phyloP scores from a whole-genome alignment of 2,329 filamentous ascomycete species.

The Stachybotrys chartarum region DNA sequence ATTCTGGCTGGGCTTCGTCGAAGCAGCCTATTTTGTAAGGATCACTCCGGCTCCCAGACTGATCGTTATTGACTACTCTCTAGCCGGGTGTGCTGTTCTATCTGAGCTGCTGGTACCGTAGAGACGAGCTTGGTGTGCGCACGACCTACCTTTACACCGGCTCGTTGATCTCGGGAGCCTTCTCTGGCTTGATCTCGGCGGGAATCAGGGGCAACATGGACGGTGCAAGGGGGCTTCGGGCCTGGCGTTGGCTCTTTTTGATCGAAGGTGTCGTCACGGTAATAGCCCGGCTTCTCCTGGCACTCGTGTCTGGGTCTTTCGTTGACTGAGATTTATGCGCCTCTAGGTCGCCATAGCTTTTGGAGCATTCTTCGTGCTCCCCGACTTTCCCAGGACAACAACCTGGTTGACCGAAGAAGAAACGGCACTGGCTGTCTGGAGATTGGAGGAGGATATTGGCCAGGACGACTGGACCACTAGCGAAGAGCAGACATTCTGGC shows the following conservation, averaged over 20 bases:
- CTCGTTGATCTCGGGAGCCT: constrained; percentile 62
- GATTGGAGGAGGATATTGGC: constrained; percentile 57
- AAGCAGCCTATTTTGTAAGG: constrained; percentile 34
- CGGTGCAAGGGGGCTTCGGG: constrained; percentile 47
- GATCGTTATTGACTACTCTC: background rate
- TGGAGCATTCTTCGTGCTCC: constrained; percentile 46
- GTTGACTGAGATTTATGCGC: background rate
- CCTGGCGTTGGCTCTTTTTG: constrained; percentile 51
- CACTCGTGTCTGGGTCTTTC: background rate
- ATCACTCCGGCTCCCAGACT: background rate
- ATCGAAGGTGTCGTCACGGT: constrained; percentile 60
- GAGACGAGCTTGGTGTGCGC: constrained; percentile 59
- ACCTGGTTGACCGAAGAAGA: constrained; percentile 33
- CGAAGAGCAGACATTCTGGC: constrained; percentile 46
- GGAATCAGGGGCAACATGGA: constrained; percentile 63
- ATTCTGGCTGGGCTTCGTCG: constrained; percentile 30
- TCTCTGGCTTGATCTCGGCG: constrained; percentile 58
- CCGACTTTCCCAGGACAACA: constrained; percentile 33
- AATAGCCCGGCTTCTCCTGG: background rate
- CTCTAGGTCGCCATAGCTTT: constrained; percentile 45
- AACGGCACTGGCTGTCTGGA: constrained; percentile 52
- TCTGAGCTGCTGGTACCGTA: constrained; percentile 60
- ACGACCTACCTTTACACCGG: constrained; percentile 62
- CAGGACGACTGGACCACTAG: constrained; percentile 55
- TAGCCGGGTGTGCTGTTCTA: constrained; percentile 56